These are phyloP conservation scores for Candida michaelii DNA, from an alignment of 805 yeast species.

Conservation along the genomic window DNA sequence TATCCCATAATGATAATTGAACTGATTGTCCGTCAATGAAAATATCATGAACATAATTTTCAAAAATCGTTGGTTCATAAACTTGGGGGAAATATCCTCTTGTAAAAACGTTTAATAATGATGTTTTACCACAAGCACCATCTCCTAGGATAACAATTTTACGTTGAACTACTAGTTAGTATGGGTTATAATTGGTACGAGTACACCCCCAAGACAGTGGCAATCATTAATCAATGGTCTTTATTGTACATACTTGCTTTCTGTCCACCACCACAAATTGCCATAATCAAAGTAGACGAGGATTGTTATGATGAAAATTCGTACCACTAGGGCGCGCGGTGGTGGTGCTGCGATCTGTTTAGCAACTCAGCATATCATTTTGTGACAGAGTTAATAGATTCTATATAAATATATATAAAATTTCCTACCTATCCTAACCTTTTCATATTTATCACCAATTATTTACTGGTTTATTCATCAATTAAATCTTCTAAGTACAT, in stretches of 20 bases:
- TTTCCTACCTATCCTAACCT: neutral
- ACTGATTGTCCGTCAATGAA: constrained; percentile 92
- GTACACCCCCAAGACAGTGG: too few species aligned
- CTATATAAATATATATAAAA: neutral
- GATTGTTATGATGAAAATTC: constrained; percentile 2
- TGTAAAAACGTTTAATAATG: constrained; percentile 90
- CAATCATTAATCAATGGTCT: too few species aligned
- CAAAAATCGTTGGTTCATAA: constrained; percentile 97
- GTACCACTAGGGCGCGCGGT: neutral
- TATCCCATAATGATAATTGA: constrained; percentile 94
- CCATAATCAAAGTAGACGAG: constrained; percentile 25
- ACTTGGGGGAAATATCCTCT: constrained; percentile 98
- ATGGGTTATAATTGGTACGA: neutral
- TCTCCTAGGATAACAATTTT: constrained; percentile 94
- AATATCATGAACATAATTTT: constrained; percentile 94
- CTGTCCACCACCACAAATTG: constrained; percentile 43
- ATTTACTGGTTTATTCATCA: constrained; percentile 22
- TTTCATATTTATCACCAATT: neutral
- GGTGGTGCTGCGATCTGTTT: neutral
- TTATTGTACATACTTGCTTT: constrained; percentile 44
- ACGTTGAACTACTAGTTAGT: constrained; percentile 58
- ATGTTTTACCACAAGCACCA: constrained; percentile 99
- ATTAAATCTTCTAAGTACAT: constrained; percentile 52
- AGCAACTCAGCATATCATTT: neutral
- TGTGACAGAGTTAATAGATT: neutral